Evolutionary conservation across 2,329 filamentous ascomycete genomes (phyloP).

Genomic region (Epichloe elymi): DNA sequence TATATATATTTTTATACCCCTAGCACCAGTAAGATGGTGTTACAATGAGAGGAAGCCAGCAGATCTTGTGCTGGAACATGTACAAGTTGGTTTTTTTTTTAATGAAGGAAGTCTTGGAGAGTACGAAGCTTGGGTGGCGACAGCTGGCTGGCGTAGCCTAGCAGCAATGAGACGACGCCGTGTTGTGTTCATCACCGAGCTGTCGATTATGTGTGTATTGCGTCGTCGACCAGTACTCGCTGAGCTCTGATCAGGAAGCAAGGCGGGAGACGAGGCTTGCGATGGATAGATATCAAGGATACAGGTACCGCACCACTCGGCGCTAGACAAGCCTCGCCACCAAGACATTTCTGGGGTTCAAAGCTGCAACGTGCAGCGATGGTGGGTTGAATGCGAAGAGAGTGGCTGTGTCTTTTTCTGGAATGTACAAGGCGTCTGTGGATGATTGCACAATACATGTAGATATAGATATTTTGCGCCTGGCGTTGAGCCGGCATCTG

Average conservation of each 20-base stretch:
- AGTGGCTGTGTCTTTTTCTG: conserved; percentile 6
- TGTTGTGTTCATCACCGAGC: background rate
- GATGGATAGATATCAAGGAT: background rate
- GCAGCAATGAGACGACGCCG: background rate
- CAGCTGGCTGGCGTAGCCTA: background rate
- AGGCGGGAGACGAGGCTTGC: background rate
- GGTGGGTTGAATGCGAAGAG: background rate
- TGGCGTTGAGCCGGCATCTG: conserved; percentile 2
- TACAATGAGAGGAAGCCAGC: conserved; percentile 9
- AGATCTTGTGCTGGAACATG: conserved; percentile 13
- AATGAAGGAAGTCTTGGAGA: background rate
- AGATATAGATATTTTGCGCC: conserved; percentile 10
- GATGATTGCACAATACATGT: conserved; percentile 9
- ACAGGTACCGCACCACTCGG: background rate
- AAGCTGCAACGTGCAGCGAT: background rate
- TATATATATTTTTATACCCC: conserved; percentile 1
- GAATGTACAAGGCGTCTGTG: conserved; percentile 5
- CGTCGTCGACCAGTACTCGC: background rate
- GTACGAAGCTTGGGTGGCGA: background rate
- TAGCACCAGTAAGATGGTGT: conserved; percentile 5
- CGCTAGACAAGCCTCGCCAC: background rate
- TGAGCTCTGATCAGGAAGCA: background rate
- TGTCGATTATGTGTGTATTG: background rate
- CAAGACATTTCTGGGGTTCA: background rate
- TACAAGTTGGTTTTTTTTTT: conserved; percentile 11